Base-by-base conservation (phyloP, 805 yeast species). In the Candida rishiriensis region DNA sequence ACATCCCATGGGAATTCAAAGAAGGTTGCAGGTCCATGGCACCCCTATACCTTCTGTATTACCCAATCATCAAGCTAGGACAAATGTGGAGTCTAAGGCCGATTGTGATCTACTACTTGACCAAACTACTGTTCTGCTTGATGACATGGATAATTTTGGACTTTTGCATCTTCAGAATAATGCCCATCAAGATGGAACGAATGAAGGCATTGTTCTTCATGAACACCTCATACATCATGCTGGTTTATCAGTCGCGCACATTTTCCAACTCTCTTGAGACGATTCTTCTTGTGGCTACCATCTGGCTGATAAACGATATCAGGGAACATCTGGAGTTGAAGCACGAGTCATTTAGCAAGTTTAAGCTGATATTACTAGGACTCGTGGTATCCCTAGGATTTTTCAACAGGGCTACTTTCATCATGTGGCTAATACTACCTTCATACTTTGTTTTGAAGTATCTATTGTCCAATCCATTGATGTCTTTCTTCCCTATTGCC, bases 191-290 rank as follows among this genome's bases (percentile, higher is more conserved):
- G 42, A 64, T 56, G 10, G 69, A 65, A 50, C 40, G 65, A 16
- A 40, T 65, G 13, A 67, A 65, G 40, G 76, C 79, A 1, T 54
- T 73, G 2, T 70, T 73, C 42, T 76, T 78, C 50, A 64, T 67
- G n/a, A 73, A 69, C 64, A 71, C 81, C 1, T 73, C 79, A 5
- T 91, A 86, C 57, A 73, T 88, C 29, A 82, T 95, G 0, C 71
- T 88, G 69, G 78, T 83, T 0, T 82, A 82, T 55, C 98, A 93
- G 59, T 72, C 87, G 0, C 97, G 89, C 59, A 81, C 95, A 1
- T 86, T 93, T 55, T 86, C 96, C n/a, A 93, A 93, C 59, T 78
- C 89, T 17, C 57, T 87, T 1, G 99, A 93, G 60, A 84, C 86
- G 33, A 61, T 66, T 43, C 59, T 84, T 35, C 66, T 85, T 10